Percentiles rank a stretch among this genome's conserved stretches.
Evolutionary conservation across 495 filamentous ascomycete genomes (phyloP).

Genomic region (Penicillium verhagenii): DNA sequence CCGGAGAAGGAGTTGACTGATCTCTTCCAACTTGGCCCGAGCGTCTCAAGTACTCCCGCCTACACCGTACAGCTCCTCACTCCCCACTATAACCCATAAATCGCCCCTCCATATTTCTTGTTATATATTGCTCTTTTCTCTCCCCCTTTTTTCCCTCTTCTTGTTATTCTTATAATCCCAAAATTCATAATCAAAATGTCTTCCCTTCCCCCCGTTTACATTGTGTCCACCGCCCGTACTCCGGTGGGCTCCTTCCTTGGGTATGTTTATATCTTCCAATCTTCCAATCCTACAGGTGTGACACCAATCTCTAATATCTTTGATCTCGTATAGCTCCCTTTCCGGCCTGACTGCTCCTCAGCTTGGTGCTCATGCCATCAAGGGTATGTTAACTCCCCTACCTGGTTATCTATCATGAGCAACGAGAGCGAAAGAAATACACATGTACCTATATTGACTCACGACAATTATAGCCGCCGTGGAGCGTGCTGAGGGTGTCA

Average conservation of each 20-base stretch:
- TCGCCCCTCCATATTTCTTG: conserved; percentile 8
- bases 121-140: conserved; percentile 6
- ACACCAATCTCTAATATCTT: neutral
- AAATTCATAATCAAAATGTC: conserved; percentile 33
- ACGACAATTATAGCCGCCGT: conserved; percentile 63
- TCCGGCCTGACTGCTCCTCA: conserved; percentile 82
- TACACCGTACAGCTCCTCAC: conserved; percentile 36
- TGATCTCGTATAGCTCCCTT: conserved; percentile 59
- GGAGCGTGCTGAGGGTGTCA: conserved; percentile 78
- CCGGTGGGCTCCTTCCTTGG: conserved; percentile 92
- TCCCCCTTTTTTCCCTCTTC: neutral
- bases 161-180: neutral
- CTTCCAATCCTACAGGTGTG: neutral
- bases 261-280: conserved; percentile 44
- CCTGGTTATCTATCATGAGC: no score
- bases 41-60: conserved; percentile 31
- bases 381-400: conserved; percentile 55
- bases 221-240: conserved; percentile 87
- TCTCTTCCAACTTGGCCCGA: conserved; percentile 25
- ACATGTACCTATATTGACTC: neutral
- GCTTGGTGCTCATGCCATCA: conserved; percentile 88
- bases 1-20: conserved; percentile 17
- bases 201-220: conserved; percentile 81
- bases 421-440: neutral
- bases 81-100: conserved; percentile 18